Base-by-base conservation (phyloP, 139 green algal species). In the Chlamydomonas eustigma region DNA sequence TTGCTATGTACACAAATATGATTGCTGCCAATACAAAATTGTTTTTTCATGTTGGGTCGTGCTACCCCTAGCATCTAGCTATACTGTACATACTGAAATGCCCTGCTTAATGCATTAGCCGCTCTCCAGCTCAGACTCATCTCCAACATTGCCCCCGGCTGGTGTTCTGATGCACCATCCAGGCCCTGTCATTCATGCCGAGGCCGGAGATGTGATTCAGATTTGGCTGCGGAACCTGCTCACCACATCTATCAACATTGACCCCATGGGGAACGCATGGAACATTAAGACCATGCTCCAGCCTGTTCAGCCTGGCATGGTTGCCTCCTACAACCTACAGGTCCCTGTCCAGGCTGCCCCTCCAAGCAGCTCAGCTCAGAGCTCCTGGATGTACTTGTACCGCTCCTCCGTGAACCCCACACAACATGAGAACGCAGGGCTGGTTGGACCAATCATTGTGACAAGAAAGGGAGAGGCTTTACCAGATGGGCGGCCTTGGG, bases 361-460 rank as follows among this genome's bases (percentile, higher is more conserved):
- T 4, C 24, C 2, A 0, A 4, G 67, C n/a, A 36, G 32, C 31
- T 44, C 68, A 22, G 51, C 32, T 2, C 50, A 78, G 73, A 74
- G 8, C 33, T 77, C 65, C 18, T n/a, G 51, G 5, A 1, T 80
- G 50, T 81, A 77, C 70, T 22, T 77, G 37, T 81, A 81, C 69
- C 76, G 37, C 76, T 81, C 76, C 2, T 68, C 69, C 3, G 74
- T 90, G 2, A 76, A 91, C 63, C 52, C 76, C 2, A 25, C 37
- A 38, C 12, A 4, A 18, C 74, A 90, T 64, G 84, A 81, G 75
- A 87, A 89, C 34, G 75, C 86, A 25, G 87, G 88, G 31, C 84
- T 92, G 50, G 1, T 88, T 0, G 88, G 88, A 5, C 76, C 80
- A 3, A 72, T 91, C 33, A 88, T 92, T 28, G 70, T 92, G n/a